Conservation (phyloP, 1,284 basidiomycete species). For the Chalciporus piperatoides region DNA sequence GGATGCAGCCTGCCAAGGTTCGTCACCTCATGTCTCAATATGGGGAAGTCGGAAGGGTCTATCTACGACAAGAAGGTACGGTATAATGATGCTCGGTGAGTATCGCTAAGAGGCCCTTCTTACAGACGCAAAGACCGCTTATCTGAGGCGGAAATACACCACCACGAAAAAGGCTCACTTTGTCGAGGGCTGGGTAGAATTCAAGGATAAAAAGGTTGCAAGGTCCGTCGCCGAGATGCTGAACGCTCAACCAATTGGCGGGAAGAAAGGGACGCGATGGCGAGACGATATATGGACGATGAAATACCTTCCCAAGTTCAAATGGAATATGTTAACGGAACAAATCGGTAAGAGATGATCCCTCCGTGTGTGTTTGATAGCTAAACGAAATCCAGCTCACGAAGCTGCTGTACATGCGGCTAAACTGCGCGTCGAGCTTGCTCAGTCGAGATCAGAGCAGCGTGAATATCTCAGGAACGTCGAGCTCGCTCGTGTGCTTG, state of each 20-base stretch:
- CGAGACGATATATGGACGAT: conserved; percentile 99
- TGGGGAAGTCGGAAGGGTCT: conserved; percentile 84
- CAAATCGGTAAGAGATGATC: conserved; percentile 79
- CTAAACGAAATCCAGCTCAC: conserved; percentile 59
- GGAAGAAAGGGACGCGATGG: conserved; percentile 90
- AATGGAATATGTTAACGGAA: conserved; percentile 98
- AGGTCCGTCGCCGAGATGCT: conserved; percentile 91
- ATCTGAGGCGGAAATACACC: conserved; percentile 72
- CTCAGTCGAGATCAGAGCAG: conserved; percentile 87
- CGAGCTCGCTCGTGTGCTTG: conserved; percentile 87
- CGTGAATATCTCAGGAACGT: conserved; percentile 93
- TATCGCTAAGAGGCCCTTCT: conserved; percentile 12
- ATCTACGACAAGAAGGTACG: conserved; percentile 77
- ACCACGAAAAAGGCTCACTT: conserved; percentile 83
- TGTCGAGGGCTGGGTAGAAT: conserved; percentile 98
- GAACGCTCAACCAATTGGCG: conserved; percentile 94
- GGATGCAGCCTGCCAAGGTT: conserved; percentile 97
- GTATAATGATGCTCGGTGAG: background rate
- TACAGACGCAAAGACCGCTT: conserved; percentile 75
- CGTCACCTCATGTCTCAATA: conserved; percentile 86
- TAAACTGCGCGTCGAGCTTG: conserved; percentile 85
- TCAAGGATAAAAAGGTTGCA: conserved; percentile 89
- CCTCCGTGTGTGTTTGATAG: conserved; percentile 3
- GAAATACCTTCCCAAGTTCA: conserved; percentile 97
- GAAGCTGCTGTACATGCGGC: conserved; percentile 89